A percentile compares a stretch with the other conserved stretches of the same genome.
These are phyloP conservation scores for Talaromyces atroroseus DNA, from an alignment of 2,329 filamentous ascomycete genomes.

Conservation along the genomic window DNA sequence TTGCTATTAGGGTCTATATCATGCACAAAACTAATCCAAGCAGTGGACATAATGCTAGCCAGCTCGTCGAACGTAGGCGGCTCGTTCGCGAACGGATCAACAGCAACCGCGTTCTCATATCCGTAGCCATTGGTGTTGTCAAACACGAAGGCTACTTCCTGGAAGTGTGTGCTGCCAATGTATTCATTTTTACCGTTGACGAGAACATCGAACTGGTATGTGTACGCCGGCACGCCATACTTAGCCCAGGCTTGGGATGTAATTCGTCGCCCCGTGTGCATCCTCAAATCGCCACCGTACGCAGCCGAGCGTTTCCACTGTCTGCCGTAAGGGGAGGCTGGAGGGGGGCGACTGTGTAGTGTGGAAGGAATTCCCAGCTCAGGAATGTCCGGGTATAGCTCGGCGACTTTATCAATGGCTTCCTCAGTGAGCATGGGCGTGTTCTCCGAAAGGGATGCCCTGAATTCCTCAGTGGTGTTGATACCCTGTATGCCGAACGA, in stretches of 20 bases:
- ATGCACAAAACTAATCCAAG: conserved; percentile 12
- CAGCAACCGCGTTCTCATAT: conserved; percentile 1
- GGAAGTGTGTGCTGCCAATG: conserved; percentile 3
- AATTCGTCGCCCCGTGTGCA: conserved; percentile 6
- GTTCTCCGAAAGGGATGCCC: neutral
- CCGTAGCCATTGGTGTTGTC: conserved; percentile 6
- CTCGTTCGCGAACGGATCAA: conserved; percentile 9
- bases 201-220: conserved; percentile 11
- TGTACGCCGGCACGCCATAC: conserved; percentile 1
- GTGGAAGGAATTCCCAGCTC: conserved; percentile 6
- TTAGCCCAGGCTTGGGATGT: conserved; percentile 5
- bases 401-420: neutral
- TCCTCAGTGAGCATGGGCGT: neutral
- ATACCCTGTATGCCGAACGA: conserved; percentile 45
- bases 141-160: conserved; percentile 10
- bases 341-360: neutral
- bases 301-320: conserved; percentile 13
- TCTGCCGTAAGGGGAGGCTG: neutral
- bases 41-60: conserved; percentile 8
- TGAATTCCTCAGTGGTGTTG: conserved; percentile 9
- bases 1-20: conserved; percentile 11
- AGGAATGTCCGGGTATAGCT: conserved; percentile 9
- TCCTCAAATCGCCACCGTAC: conserved; percentile 6
- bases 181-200: conserved; percentile 1
- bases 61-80: conserved; percentile 3